Evolutionary conservation across 306 rosid species (phyloP).

Genomic region (Luffa acutangula): DNA sequence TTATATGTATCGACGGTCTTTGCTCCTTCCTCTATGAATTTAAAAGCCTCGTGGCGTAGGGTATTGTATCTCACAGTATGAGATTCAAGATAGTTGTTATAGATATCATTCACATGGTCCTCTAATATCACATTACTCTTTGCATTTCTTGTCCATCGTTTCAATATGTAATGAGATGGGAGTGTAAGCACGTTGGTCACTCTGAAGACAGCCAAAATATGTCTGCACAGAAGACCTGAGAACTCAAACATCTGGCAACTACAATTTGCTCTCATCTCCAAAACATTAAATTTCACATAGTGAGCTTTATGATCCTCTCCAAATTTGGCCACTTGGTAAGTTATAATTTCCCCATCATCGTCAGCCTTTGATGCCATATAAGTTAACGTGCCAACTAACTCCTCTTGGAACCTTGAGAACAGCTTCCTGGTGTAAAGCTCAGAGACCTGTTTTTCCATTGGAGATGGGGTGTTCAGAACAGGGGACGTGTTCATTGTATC

Average conservation of each 20-base stretch:
- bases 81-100: slow-evolving; percentile 84
- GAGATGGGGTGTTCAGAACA: slow-evolving; percentile 83
- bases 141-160: slow-evolving; percentile 98
- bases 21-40: slow-evolving; percentile 81
- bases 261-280: slow-evolving; percentile 82
- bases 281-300: slow-evolving; percentile 70
- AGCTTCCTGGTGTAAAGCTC: slow-evolving; percentile 81
- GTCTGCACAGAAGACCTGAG: slow-evolving; percentile 98
- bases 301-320: slow-evolving; percentile 88
- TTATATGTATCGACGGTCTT: slow-evolving; percentile 58
- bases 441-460: slow-evolving; percentile 97
- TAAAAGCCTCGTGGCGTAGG: slow-evolving; percentile 75
- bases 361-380: slow-evolving; percentile 80
- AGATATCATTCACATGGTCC: slow-evolving; percentile 63
- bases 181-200: slow-evolving; percentile 97
- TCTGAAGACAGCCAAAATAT: slow-evolving; percentile 88
- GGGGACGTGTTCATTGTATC: slow-evolving; percentile 84
- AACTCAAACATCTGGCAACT: slow-evolving; percentile 99
- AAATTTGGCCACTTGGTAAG: slow-evolving; percentile 80
- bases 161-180: slow-evolving; percentile 84
- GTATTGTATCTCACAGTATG: slow-evolving; percentile 90
- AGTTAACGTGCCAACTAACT: slow-evolving; percentile 88
- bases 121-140: slow-evolving; percentile 82
- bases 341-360: slow-evolving; percentile 70
- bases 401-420: slow-evolving; percentile 89